These are phyloP conservation scores for Calendula officinalis DNA, from an alignment of 129 eudicot genomes.

Conservation along the genomic window DNA sequence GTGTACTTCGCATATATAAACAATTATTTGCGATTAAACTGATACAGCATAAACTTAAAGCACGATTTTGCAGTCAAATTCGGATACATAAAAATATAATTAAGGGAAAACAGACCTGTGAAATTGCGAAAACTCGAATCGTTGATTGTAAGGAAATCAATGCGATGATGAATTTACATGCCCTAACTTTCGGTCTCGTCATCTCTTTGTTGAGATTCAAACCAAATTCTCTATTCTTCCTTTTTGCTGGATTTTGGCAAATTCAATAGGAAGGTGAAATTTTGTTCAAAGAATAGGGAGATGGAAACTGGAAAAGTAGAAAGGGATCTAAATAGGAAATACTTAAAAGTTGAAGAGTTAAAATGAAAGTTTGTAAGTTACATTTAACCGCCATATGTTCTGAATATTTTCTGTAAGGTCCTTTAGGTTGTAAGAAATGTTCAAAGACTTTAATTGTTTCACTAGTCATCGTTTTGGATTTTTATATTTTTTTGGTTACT, in stretches of 20 bases:
- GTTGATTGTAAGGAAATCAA: conserved; percentile 27
- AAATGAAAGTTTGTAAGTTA: too few relatives aligned
- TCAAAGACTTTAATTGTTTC: too few relatives aligned
- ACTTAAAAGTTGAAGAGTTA: too few relatives aligned
- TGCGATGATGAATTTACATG: conserved; percentile 27
- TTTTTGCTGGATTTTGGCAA: conserved; percentile 29
- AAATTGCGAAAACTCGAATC: conserved; percentile 20
- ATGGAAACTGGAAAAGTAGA: conserved; percentile 4
- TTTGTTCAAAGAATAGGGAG: background rate
- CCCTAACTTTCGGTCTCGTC: conserved; percentile 20
- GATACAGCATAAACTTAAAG: conserved; percentile 5
- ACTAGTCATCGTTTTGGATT: too few relatives aligned
- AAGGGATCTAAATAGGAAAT: too few relatives aligned
- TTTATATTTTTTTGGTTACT: too few relatives aligned
- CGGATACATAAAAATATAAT: conserved; percentile 1
- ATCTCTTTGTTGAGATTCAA: conserved; percentile 2
- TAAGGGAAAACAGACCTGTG: conserved; percentile 28
- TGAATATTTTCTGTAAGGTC: too few relatives aligned
- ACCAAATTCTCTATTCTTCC: background rate
- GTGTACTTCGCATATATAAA: background rate
- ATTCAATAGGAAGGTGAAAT: conserved; percentile 20
- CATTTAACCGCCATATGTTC: too few relatives aligned
- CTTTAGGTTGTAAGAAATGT: too few relatives aligned
- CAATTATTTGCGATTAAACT: background rate
- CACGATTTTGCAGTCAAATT: conserved; percentile 8